Base-by-base conservation (phyloP, 2,329 filamentous ascomycete species). In the Tolypocladium paradoxum region DNA sequence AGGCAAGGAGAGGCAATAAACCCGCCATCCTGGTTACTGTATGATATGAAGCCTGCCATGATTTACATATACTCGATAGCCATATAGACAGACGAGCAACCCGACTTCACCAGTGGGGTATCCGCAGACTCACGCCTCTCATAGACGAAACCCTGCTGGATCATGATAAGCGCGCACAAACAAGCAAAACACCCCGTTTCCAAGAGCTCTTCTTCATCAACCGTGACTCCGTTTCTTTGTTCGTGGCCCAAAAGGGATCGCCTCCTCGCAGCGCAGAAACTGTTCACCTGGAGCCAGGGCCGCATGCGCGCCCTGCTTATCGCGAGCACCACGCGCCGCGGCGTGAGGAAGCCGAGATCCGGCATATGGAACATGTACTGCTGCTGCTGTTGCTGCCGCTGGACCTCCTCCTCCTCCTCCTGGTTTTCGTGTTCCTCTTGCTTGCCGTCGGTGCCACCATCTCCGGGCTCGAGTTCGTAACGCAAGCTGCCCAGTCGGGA, bases 251-350 rank as follows among this genome's bases (percentile, higher is more conserved):
- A 22, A 27, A 11, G 34, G n/a, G 12, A 12, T 9, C 34, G 6
- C 48, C 34, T 18, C 22, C 18, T 18, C 46, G 29, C 46, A 31
- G 14, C 27, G 27, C 24, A 35, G 27, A 7, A 29, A 8, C 31
- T 48, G 18, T 50, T 11, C 18, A 31, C 35, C 22, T 33, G 20
- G 36, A 35, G 24, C 18, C 22, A 22, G 22, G 63, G 59, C 18
- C 63, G 35, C 33, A 65, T 56, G 16, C 62, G 63, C 50, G 68
- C 60, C 1, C 70, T 57, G 4, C 65, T 68, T 48, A 70, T 58
- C 11, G 61, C 62, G 43, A 67, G 53, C 37, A 65, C 52, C 53
- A 67, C 59, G 5, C 63, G 61, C 50, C 62, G 60, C 49, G 61
- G 65, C 51, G 62, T 65, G 53, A 62, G 53, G 49, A 61, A 60